phyloP scores from a whole-genome alignment of 2,329 filamentous ascomycete species.

The Penicillium sp. region DNA sequence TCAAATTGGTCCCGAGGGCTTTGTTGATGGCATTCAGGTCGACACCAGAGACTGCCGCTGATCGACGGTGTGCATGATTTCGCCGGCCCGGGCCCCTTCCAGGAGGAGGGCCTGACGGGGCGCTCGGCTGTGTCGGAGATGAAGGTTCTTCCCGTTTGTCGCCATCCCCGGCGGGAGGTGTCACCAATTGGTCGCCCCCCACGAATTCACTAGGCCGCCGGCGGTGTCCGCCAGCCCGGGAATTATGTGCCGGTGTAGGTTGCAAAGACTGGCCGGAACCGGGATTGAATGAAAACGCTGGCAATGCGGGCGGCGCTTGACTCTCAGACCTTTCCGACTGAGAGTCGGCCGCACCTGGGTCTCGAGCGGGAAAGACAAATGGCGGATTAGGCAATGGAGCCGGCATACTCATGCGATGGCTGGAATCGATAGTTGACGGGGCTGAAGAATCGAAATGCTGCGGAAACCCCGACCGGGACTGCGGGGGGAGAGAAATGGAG shows the following conservation, averaged over 20 bases:
- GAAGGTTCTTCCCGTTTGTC: conserved; percentile 26
- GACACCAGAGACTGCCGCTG: conserved; percentile 76
- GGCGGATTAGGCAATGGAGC: conserved; percentile 57
- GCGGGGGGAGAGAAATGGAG: conserved; percentile 38
- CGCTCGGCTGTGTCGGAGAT: conserved; percentile 21
- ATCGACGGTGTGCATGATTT: conserved; percentile 77
- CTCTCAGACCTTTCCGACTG: conserved; percentile 48
- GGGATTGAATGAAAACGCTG: conserved; percentile 40
- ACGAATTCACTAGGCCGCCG: conserved; percentile 85
- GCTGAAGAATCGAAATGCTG: conserved; percentile 28
- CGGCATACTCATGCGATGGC: conserved; percentile 30
- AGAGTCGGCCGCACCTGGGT: conserved; percentile 36
- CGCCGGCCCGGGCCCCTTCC: conserved; percentile 55
- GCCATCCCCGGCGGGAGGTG: conserved; percentile 62
- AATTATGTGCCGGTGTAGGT: conserved; percentile 56
- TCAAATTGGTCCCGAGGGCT: conserved; percentile 39
- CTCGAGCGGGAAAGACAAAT: conserved; percentile 60
- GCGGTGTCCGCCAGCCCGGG: conserved; percentile 62
- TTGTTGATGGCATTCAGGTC: conserved; percentile 63
- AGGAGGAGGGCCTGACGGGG: conserved; percentile 39
- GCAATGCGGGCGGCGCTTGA: conserved; percentile 36
- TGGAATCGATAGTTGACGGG: conserved; percentile 17
- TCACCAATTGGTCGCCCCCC: conserved; percentile 57
- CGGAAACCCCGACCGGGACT: conserved; percentile 29
- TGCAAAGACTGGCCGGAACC: conserved; percentile 40